A percentile compares a stretch with the other conserved stretches of the same genome.
Evolutionary conservation across 202 grass and related monocot species (phyloP).

Genomic region (Setaria italica): DNA sequence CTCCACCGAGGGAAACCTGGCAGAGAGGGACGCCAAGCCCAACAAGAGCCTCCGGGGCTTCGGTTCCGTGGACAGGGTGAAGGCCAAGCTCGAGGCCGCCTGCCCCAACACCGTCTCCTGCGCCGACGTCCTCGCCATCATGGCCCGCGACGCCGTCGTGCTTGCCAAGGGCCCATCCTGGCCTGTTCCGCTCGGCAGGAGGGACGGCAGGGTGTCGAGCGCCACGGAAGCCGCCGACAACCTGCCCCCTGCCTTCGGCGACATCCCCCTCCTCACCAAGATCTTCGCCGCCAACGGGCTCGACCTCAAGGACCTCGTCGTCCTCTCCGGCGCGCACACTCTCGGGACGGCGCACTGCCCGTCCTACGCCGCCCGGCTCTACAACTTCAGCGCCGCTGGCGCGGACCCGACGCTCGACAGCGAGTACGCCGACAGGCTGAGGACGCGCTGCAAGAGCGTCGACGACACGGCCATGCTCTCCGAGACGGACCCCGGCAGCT

Average conservation of each 20-base stretch:
- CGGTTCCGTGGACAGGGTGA: conserved; percentile 63
- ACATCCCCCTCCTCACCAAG: conserved; percentile 35
- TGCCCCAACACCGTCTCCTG: conserved; percentile 53
- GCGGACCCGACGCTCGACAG: conserved; percentile 52
- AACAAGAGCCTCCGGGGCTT: conserved; percentile 67
- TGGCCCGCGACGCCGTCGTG: conserved; percentile 50
- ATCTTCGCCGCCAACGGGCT: conserved; percentile 46
- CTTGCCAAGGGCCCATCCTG: conserved; percentile 49
- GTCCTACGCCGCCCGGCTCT: conserved; percentile 47
- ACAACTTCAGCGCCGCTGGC: conserved; percentile 49
- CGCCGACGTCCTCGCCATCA: conserved; percentile 54
- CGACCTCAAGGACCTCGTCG: conserved; percentile 53
- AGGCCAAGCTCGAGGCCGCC: conserved; percentile 58
- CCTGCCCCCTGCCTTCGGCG: conserved; percentile 33
- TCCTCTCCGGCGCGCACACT: conserved; percentile 62
- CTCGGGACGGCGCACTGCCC: conserved; percentile 62
- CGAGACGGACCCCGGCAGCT: conserved; percentile 71
- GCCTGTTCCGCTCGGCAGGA: conserved; percentile 42
- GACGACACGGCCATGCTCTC: conserved; percentile 21
- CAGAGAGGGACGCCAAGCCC: conserved; percentile 62
- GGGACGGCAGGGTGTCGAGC: conserved; percentile 46
- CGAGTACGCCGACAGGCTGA: conserved; percentile 58
- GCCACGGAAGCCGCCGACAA: conserved; percentile 29
- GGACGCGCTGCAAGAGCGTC: conserved; percentile 46
- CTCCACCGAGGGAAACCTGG: conserved; percentile 36